Evolutionary conservation across 108 stramenopile species (phyloP).

Genomic region (Nitzschia sp.): DNA sequence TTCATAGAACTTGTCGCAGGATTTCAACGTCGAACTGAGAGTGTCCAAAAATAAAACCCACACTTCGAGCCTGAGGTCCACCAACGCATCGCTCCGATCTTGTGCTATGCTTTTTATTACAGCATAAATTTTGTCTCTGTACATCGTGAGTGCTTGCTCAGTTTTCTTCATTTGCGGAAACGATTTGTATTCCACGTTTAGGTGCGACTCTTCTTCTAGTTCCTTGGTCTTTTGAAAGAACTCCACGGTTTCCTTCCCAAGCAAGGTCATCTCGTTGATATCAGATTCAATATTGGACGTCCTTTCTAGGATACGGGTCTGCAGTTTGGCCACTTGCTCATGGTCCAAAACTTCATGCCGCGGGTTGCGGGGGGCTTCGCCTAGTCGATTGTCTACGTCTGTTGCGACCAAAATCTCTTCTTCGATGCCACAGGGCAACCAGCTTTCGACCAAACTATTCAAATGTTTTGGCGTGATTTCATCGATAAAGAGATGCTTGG

Average conservation of each 20-base stretch:
- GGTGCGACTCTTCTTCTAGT: not conserved
- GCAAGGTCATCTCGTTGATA: constrained; percentile 6
- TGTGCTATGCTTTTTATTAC: constrained; percentile 2
- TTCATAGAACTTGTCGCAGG: constrained; percentile 22
- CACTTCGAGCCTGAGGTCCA: constrained; percentile 17
- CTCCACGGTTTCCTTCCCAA: not conserved
- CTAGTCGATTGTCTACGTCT: not conserved
- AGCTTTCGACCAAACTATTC: constrained; percentile 25
- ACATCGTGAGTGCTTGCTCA: constrained; percentile 9
- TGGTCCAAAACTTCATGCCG: not conserved
- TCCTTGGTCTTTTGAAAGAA: too few relatives aligned
- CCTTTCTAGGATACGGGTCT: not conserved
- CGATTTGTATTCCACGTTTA: constrained; percentile 7
- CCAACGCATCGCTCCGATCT: constrained; percentile 10
- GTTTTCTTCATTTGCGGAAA: constrained; percentile 15
- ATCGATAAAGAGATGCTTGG: constrained; percentile 13
- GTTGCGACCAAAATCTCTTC: constrained; percentile 30
- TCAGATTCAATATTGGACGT: not conserved
- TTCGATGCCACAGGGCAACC: constrained; percentile 37
- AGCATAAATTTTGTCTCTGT: constrained; percentile 6
- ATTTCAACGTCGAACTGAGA: constrained; percentile 1
- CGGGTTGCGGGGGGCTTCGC: not conserved
- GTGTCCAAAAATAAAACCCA: constrained; percentile 23
- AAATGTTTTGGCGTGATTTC: constrained; percentile 14
- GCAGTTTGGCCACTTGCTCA: not conserved